Evolutionary conservation across 2,329 filamentous ascomycete genomes (phyloP).

Genomic region (Hypoxylon sp.): DNA sequence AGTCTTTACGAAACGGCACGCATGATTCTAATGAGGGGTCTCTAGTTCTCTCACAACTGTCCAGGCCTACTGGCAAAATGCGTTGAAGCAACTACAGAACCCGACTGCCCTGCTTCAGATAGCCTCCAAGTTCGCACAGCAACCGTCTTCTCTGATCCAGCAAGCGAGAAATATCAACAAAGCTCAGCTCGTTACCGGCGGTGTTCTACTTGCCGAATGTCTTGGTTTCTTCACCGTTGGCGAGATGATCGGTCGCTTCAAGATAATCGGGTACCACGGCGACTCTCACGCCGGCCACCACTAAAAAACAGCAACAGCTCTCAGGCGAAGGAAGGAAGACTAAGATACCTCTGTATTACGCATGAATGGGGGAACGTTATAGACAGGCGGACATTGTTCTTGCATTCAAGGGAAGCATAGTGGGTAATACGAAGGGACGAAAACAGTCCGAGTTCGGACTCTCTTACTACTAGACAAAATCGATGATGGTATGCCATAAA

Average conservation of each 20-base stretch:
- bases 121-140: slow-evolving; percentile 66
- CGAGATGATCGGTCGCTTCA: slow-evolving; percentile 95
- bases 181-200: slow-evolving; percentile 78
- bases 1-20: not conserved
- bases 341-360: slow-evolving; percentile 46
- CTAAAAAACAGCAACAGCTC: slow-evolving; percentile 56
- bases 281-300: slow-evolving; percentile 73
- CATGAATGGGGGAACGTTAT: slow-evolving; percentile 45
- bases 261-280: slow-evolving; percentile 93
- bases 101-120: slow-evolving; percentile 71
- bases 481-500: slow-evolving; percentile 17
- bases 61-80: slow-evolving; percentile 86
- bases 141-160: slow-evolving; percentile 56
- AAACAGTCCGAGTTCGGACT: slow-evolving; percentile 38
- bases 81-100: slow-evolving; percentile 79
- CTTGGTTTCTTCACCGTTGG: slow-evolving; percentile 98
- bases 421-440: slow-evolving; percentile 44
- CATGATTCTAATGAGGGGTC: slow-evolving; percentile 35
- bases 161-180: slow-evolving; percentile 77
- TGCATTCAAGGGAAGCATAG: slow-evolving; percentile 41
- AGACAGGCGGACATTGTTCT: slow-evolving; percentile 45
- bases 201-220: slow-evolving; percentile 86
- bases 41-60: slow-evolving; percentile 82
- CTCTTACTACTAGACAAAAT: slow-evolving; percentile 32
- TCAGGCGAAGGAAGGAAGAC: slow-evolving; percentile 29